These are phyloP conservation scores for Leucoagaricus sp. DNA, from an alignment of 1,284 basidiomycete genomes.

Conservation along the genomic window DNA sequence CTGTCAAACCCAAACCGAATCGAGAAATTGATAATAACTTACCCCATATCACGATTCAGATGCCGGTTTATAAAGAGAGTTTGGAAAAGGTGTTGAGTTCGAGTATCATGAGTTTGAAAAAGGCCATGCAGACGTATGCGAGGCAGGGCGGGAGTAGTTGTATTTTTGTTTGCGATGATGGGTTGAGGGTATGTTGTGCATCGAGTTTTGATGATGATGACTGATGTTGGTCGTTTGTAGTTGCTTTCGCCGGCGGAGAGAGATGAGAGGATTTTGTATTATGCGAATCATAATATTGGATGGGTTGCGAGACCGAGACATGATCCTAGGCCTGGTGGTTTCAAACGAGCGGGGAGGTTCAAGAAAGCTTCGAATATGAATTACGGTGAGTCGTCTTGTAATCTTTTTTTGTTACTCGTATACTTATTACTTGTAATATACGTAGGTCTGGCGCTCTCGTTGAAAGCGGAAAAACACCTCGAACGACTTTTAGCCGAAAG, in stretches of 20 bases:
- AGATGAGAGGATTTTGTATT: conserved; percentile 71
- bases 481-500: conserved; percentile 30
- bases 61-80: conserved; percentile 84
- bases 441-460: conserved; percentile 31
- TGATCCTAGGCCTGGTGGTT: conserved; percentile 47
- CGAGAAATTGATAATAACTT: conserved; percentile 57
- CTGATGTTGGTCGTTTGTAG: conserved; percentile 26
- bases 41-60: conserved; percentile 78
- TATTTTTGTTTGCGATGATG: conserved; percentile 81
- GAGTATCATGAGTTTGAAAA: conserved; percentile 78
- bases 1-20: conserved; percentile 55
- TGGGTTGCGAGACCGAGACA: conserved; percentile 78
- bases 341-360: conserved; percentile 77
- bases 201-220: not conserved
- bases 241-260: conserved; percentile 62
- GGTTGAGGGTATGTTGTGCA: conserved; percentile 44
- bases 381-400: conserved; percentile 51
- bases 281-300: conserved; percentile 78
- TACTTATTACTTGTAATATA: not conserved
- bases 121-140: conserved; percentile 85
- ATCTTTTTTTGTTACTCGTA: not conserved
- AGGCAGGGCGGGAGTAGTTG: conserved; percentile 77
- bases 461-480: conserved; percentile 68
- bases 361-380: conserved; percentile 91
- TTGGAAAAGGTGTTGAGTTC: conserved; percentile 65